Percentiles rank a stretch among this genome's conserved stretches.
phyloP scores from a whole-genome alignment of 1,139 yeast species.

The Tardiomyces depauwii region DNA sequence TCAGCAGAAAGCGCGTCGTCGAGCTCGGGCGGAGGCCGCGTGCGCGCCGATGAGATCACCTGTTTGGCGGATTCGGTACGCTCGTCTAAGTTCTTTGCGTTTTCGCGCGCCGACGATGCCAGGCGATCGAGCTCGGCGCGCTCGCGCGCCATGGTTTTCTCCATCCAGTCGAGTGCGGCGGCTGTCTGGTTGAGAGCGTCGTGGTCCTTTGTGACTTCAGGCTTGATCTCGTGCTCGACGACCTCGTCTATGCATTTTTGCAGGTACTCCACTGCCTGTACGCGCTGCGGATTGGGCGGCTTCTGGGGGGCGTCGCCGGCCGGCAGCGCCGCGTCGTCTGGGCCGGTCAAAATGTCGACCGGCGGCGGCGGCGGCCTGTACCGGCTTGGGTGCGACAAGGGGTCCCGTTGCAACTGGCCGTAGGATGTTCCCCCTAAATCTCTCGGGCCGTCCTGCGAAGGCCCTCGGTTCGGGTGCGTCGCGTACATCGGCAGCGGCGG shows the following conservation, averaged over 20 bases:
- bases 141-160: slow-evolving; percentile 21
- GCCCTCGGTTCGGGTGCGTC: background rate
- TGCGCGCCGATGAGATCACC: slow-evolving; percentile 23
- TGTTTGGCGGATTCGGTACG: slow-evolving; percentile 20
- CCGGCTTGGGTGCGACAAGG: background rate
- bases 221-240: slow-evolving; percentile 11
- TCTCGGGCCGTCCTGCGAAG: background rate
- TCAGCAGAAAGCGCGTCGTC: slow-evolving; percentile 37
- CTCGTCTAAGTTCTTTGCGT: slow-evolving; percentile 22
- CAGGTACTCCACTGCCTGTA: slow-evolving; percentile 17
- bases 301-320: slow-evolving; percentile 12
- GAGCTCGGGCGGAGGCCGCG: slow-evolving; percentile 24
- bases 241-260: slow-evolving; percentile 6
- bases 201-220: slow-evolving; percentile 20
- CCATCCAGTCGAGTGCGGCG: slow-evolving; percentile 20
- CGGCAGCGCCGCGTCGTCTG: background rate
- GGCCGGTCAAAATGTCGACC: background rate
- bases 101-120: slow-evolving; percentile 19
- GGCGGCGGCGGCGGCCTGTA: slow-evolving; percentile 1
- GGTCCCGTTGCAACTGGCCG: background rate
- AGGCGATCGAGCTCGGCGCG: slow-evolving; percentile 17
- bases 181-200: slow-evolving; percentile 12
- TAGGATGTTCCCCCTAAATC: no score
- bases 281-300: slow-evolving; percentile 30
- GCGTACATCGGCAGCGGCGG: background rate